Evolutionary conservation across 2,329 filamentous ascomycete species (phyloP).

Genomic region (Dissoconium aciculare): DNA sequence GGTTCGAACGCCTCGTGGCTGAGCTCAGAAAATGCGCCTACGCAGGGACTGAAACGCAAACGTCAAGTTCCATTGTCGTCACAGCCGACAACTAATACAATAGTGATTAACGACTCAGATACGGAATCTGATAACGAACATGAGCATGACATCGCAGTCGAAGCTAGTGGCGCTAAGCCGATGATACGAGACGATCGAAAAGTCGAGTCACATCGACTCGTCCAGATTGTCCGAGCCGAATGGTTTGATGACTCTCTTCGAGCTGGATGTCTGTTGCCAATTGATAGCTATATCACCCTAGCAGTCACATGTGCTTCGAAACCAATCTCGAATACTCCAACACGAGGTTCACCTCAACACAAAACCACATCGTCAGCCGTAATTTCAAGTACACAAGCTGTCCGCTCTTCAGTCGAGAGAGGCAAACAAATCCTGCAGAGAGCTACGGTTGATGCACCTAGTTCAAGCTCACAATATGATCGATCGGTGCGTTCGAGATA

Average conservation of each 20-base stretch:
- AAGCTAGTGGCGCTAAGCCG: neutral
- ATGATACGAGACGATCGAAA: neutral
- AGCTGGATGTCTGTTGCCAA: constrained; percentile 29
- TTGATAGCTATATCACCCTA: constrained; percentile 39
- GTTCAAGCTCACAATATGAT: constrained; percentile 7
- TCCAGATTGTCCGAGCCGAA: constrained; percentile 38
- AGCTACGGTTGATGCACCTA: constrained; percentile 31
- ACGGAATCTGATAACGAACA: constrained; percentile 26
- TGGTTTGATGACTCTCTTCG: constrained; percentile 39
- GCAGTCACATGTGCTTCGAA: constrained; percentile 31
- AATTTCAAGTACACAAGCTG: neutral
- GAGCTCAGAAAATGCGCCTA: constrained; percentile 16
- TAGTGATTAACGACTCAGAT: constrained; percentile 18
- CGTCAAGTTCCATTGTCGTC: constrained; percentile 8
- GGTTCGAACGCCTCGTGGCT: neutral
- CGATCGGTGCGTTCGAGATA: constrained; percentile 12
- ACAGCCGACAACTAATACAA: too few relatives aligned
- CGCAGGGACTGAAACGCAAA: constrained; percentile 7
- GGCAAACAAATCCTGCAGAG: constrained; percentile 32
- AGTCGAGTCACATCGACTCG: constrained; percentile 16
- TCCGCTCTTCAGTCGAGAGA: too few relatives aligned
- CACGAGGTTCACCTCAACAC: constrained; percentile 6
- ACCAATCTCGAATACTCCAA: constrained; percentile 11
- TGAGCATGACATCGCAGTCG: constrained; percentile 11
- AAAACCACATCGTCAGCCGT: neutral